A percentile compares a stretch with the other conserved stretches of the same genome.
Conservation (phyloP, 2,329 filamentous ascomycete genomes). For the Chalaropsis thielavioides region DNA sequence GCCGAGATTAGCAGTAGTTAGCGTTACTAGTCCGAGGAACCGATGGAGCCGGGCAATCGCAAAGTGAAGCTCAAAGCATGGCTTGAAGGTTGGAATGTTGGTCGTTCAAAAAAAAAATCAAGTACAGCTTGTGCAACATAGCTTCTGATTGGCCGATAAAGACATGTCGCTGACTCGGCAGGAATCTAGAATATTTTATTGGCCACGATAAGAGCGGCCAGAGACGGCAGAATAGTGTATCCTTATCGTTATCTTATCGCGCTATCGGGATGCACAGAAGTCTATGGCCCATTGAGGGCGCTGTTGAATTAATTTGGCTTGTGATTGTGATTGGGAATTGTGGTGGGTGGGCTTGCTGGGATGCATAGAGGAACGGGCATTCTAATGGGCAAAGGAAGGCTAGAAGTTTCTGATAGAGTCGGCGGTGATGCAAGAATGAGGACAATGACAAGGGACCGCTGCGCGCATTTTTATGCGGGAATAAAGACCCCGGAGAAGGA, state of each 20-base stretch:
- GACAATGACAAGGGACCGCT: neutral
- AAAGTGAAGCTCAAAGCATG: too few relatives aligned
- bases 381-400: neutral
- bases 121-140: neutral
- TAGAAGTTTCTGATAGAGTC: neutral
- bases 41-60: too few relatives aligned
- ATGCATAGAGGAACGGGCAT: neutral
- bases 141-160: constrained; percentile 1
- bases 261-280: neutral
- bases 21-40: too few relatives aligned
- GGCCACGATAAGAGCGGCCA: neutral
- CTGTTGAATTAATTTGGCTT: neutral
- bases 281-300: neutral
- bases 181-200: constrained; percentile 9
- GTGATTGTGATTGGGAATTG: neutral
- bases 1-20: neutral
- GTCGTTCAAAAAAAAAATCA: neutral
- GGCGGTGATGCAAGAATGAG: neutral
- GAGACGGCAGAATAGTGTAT: neutral
- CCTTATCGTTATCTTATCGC: constrained; percentile 3
- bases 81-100: too few relatives aligned
- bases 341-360: neutral
- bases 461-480: neutral
- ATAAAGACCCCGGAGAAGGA: neutral
- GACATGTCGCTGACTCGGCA: neutral